These are phyloP conservation scores for Populus tremula DNA, from an alignment of 345 rosid species.

Conservation along the genomic window DNA sequence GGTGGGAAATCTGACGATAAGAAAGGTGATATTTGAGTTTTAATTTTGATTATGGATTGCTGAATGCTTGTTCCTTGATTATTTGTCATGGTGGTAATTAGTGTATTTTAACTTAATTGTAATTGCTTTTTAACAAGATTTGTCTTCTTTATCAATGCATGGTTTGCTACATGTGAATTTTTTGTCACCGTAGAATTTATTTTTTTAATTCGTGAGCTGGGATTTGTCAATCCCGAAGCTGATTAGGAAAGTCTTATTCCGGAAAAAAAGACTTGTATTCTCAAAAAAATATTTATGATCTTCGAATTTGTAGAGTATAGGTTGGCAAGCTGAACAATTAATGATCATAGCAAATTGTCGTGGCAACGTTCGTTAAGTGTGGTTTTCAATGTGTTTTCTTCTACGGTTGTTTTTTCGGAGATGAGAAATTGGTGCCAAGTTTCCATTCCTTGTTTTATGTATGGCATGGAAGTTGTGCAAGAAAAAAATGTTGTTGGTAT, in stretches of 20 bases:
- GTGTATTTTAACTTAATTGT: neutral
- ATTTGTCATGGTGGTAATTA: neutral
- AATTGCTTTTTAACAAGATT: neutral
- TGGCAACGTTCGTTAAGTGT: neutral
- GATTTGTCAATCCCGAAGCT: neutral
- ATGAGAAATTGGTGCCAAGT: neutral
- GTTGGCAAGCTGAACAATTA: neutral
- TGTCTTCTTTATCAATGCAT: neutral
- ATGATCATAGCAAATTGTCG: neutral
- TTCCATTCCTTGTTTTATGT: neutral
- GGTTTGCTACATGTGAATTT: slow-evolving; percentile 6
- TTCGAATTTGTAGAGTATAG: neutral
- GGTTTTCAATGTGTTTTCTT: too few relatives aligned
- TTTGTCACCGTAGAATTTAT: neutral
- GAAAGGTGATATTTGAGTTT: slow-evolving; percentile 48
- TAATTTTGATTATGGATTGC: neutral
- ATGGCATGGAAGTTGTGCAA: neutral
- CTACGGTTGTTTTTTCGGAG: neutral
- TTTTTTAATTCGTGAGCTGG: neutral
- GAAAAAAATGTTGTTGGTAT: neutral
- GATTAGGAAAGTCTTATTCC: neutral
- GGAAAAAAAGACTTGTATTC: neutral
- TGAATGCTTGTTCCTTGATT: neutral
- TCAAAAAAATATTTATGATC: neutral
- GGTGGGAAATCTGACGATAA: slow-evolving; percentile 41